Evolutionary conservation across 2,329 filamentous ascomycete species (phyloP).

Genomic region (Emydomyces testavorans): DNA sequence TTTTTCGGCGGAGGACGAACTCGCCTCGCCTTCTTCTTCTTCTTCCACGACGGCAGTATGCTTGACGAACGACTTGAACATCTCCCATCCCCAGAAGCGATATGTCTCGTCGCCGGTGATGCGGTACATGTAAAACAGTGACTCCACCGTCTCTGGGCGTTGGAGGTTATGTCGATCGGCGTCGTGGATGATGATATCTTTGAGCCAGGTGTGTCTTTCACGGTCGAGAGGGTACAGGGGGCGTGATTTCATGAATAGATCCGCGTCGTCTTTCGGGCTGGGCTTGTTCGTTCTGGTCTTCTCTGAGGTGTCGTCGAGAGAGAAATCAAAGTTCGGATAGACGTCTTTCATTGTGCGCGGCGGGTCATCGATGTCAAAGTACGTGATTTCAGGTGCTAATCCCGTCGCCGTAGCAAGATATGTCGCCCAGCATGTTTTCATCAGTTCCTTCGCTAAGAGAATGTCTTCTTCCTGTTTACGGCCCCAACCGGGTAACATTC

Average conservation of each 20-base stretch:
- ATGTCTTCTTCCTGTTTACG: conserved; percentile 77
- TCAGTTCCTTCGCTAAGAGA: conserved; percentile 73
- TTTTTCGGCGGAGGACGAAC: background rate
- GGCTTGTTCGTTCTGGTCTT: conserved; percentile 20
- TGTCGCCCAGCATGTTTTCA: conserved; percentile 97
- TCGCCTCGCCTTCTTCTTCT: background rate
- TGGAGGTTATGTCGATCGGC: conserved; percentile 88
- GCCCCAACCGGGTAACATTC: conserved; percentile 60
- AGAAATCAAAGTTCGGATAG: conserved; percentile 19
- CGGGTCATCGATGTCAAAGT: conserved; percentile 66
- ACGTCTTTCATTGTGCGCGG: conserved; percentile 42
- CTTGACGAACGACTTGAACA: conserved; percentile 86
- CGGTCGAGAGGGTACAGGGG: conserved; percentile 25
- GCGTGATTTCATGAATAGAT: conserved; percentile 27
- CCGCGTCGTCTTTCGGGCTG: conserved; percentile 17
- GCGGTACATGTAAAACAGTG: conserved; percentile 95
- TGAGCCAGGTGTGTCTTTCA: conserved; percentile 47
- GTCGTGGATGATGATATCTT: conserved; percentile 68
- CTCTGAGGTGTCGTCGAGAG: conserved; percentile 24
- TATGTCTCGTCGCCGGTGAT: conserved; percentile 86
- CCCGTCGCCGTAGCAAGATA: conserved; percentile 84
- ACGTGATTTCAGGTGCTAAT: conserved; percentile 86
- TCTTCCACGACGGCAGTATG: conserved; percentile 64
- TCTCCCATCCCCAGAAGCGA: conserved; percentile 95
- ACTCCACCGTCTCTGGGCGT: conserved; percentile 92